Evolutionary conservation across 768 basidiomycete species (phyloP), one percentile per base, ranked within the genome.

Genomic region (Tricholoma sp.): DNA sequence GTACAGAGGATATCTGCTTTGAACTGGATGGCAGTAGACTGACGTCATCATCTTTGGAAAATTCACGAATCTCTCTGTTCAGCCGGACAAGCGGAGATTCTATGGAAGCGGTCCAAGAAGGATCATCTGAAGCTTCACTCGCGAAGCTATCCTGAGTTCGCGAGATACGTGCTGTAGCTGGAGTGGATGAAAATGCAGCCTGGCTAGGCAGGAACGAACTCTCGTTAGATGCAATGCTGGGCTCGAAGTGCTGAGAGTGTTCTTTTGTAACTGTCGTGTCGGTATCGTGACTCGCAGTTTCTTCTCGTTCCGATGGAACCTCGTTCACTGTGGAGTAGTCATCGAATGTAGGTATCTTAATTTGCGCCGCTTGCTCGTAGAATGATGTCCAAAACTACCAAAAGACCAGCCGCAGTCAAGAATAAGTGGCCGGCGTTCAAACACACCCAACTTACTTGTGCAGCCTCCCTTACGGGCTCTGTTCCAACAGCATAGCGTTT

Each of bases 331-430:
- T 79, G n/a, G 80, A 82, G 57, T 83, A 79, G 55, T 91, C 86
- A 12, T 85, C 91, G 33, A 79, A 84, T 1, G 83, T 84, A 4
- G 88, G 86, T 44, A 94, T 88, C 39, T 86, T 84, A 29, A 94
- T 88, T 63, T 92, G 87, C 3, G 96, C 95, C 8, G 94, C 93
- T 57, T 89, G 84, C 66, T 98, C 94, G 66, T 94, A 98, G 77
- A 99, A 98, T 0, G 91, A 88, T 4, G 87, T 88, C 95, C 96
- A 98, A 69, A 98, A 98, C 95, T 96, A 63, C 0, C 24, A 4
- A 47, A 10, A 42, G 31, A 29, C 39, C 13, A 44, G 11, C n/a
- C 48, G 6, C 18, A n/a, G 3, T 57, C 32, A 54, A 41, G 13
- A 33, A 18, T 31, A 33, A n/a, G 6, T 50, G 18, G 24, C 15